Base-by-base conservation (phyloP, 2,329 filamentous ascomycete genomes). In the Aureobasidium sp. region DNA sequence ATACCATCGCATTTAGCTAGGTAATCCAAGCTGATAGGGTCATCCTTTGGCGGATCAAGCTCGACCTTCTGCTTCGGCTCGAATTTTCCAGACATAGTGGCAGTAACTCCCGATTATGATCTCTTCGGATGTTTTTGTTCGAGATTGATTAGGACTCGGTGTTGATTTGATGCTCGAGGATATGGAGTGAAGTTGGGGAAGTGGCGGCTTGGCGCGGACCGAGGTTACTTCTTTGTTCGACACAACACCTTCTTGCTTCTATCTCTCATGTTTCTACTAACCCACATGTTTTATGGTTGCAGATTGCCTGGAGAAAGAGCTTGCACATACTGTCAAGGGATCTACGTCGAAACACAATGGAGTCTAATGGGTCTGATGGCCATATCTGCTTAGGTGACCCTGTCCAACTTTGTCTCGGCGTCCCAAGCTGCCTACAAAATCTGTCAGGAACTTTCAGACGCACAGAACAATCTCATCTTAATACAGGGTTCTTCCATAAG, bases 11-110 rank as follows among this genome's bases (percentile, higher is more conserved):
- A 90, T 72, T 88, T 87, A 40, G 86, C 80, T 64, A 99, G 81
- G 68, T 93, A 85, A 61, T 94, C 89, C 1, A 81, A 69, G n/a
- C 86, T 85, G 68, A 99, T 96, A 38, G 83, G 82, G 69, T 96
- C 92, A 70, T 90, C 82, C 77, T 95, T 97, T 15, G 94, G 94
- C 38, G 90, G 87, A 61, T 87, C 80, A 62, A 99, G 83, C 61
- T 85, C 76, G 62, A 94, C 86, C 3, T 89, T 82, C 29, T 78
- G 77, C 75, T 94, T 95, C 45, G 90, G 90, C 71, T 89, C 87
- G 68, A 95, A 95, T 40, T 47, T 53, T 29, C 47, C 58, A 45
- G 58, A 60, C 58, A 60, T 60, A 1, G 6, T 40, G 15, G 31
- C 29, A 6, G 29, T 19, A 25, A 6, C 11, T 50, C 15, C 9